Evolutionary conservation across 805 yeast species (phyloP), one percentile per base, ranked within the genome.

Genomic region (Phaffomyces antillensis): DNA sequence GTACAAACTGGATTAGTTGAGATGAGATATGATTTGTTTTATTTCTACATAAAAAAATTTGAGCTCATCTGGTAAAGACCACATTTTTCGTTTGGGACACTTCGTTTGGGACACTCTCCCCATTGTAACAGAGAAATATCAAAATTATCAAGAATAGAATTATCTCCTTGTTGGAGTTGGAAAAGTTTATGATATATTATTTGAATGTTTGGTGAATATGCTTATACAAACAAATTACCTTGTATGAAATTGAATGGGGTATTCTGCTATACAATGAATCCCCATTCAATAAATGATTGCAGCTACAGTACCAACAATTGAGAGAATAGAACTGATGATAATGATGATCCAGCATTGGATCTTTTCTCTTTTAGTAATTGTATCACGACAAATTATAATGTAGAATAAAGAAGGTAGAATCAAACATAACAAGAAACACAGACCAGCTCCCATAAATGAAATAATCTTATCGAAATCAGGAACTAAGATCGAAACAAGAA

Each of bases 401-500:
- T 89, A 87, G 60, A 88, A 89, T 11, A 75, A 56, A 20, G 86
- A 68, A 3, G 96, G 96, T 23, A 88, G 70, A 18, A 87, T 81
- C 43, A 88, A 68, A 61, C 96, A 89, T 32, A 88, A 78, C 3
- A 81, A 68, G 61, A 86, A 84, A 54, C 96, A 86, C 42, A 89
- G 71, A 1, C 87, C 80, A 6, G 91, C 77, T 8, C 96, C 96
- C 52, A 87, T 63, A 39, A 89, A 76, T 7, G 95, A 86, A 63
- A 89, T 82, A 42, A 89, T 73, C 53, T 77, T 77, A 56, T 88
- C 96, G 60, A 89, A 89, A 43, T 80, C 83, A 4, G 93, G 91
- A 59, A 86, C 73, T 15, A 78, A 41, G 26, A 84, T 72, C 0
- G 95, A 80, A 41, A 83, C 64, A 5, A 67, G 46, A 20, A 85